These are phyloP conservation scores for Leishmania major DNA, from an alignment of 208 protist species.

Conservation along the genomic window DNA sequence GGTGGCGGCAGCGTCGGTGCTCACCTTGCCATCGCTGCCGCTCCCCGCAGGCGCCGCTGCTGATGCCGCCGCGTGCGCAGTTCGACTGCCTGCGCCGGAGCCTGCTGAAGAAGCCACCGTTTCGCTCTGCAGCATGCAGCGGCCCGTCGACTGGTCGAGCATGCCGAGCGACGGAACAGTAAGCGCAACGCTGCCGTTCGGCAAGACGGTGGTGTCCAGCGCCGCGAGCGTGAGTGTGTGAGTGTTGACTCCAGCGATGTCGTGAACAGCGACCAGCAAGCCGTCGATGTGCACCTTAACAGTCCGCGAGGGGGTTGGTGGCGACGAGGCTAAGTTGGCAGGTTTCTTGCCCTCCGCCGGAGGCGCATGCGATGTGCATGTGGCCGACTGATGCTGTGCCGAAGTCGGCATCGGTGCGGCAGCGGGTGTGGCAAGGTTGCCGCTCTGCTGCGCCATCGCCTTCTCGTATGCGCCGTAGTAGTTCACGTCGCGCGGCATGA, in stretches of 20 bases:
- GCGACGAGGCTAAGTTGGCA: neutral
- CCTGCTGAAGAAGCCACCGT: neutral
- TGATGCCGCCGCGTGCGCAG: neutral
- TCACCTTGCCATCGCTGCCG: neutral
- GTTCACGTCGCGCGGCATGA: constrained; percentile 44
- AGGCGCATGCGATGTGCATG: neutral
- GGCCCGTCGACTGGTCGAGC: constrained; percentile 70
- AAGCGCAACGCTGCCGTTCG: constrained; percentile 45
- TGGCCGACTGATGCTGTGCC: neutral
- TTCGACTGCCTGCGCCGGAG: neutral
- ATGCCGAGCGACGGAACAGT: constrained; percentile 45
- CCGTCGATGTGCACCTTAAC: constrained; percentile 56
- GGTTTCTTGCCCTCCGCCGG: too few species aligned
- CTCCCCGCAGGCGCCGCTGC: neutral
- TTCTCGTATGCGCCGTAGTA: constrained; percentile 51
- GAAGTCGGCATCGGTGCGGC: neutral
- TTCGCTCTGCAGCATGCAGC: constrained; percentile 48
- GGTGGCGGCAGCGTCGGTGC: neutral
- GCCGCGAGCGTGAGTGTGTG: constrained; percentile 59
- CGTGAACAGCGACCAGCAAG: constrained; percentile 61
- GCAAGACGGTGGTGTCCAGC: constrained; percentile 35
- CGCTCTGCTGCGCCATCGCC: constrained; percentile 1
- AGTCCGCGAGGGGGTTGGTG: constrained; percentile 24
- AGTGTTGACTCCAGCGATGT: constrained; percentile 59
- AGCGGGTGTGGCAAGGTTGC: neutral